Evolutionary conservation across 2,329 filamentous ascomycete species (phyloP), one percentile per base, ranked within the genome.

Genomic region (Cryphonectria nitschkei): DNA sequence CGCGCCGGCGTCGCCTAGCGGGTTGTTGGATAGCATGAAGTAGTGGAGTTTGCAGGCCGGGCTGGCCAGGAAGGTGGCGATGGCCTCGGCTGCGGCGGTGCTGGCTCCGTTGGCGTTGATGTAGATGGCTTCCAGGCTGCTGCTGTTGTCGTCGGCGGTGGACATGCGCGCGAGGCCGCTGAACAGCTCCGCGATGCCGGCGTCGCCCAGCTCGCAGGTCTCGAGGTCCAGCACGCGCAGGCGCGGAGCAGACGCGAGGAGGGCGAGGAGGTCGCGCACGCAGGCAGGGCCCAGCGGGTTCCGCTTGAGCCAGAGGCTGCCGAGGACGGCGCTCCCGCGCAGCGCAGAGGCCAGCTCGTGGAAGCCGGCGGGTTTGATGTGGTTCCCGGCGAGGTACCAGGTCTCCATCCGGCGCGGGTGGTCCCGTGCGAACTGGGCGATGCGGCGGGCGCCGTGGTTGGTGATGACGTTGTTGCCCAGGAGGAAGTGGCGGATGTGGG

Each of bases 301-400:
- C 16, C 85, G 82, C 76, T 87, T 87, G 68, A 88, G 76, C 86
- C 86, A 88, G 64, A 87, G 76, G 73, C 85, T 86, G 29, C 83
- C 85, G 71, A 86, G 78, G 19, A 79, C 79, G 3, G 79, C 76
- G 1, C 83, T 85, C 34, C 77, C 77, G 19, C 83, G 73, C 81
- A 85, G 82, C 65, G 82, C 81, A 69, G 84, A 78, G 0, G 84
- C 83, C 1, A 87, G 79, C 1, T 79, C 73, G 37, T 75, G 76
- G 75, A 87, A 82, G 70, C 80, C 78, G 2, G 76, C 68, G 2
- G 78, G 77, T 65, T 86, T 82, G 72, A 88, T 86, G 76, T 84
- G 86, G 74, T 87, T 87, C 6, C 86, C 86, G 5, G 85, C 85
- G 43, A 88, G 79, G 74, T 87, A 87, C 85, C 85, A 88, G 43